Evolutionary conservation across 108 stramenopile species (phyloP), one percentile per base, ranked within the genome.

Genomic region (Fistulifera solaris): DNA sequence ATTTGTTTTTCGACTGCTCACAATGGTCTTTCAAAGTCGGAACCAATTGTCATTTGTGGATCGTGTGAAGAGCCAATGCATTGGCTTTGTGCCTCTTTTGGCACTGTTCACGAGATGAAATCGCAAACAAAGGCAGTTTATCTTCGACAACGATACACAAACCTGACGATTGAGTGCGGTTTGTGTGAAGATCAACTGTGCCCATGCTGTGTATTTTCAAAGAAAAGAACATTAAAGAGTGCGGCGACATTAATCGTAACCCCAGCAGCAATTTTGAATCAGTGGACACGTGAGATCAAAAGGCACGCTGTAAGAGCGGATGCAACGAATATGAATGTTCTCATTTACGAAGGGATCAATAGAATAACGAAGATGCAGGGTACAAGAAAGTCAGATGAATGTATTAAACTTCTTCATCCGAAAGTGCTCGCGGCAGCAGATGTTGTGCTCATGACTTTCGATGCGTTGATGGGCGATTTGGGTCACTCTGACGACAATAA

Each of bases 231-330:
- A 10, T 54, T 65, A 27, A 73, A 77, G 22, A 75, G 73, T 50
- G 50, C 74, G 35, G 82, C 79, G 8, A 87, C 86, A 1, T 44
- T 87, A 19, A 83, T 87, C 39, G 75, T 87, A 10, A 76, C 75
- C 2, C 86, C 86, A 11, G 65, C 76, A 27, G 52, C 81, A 23
- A 83, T 87, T 48, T 44, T 83, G 28, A 26, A 54, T 45, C 86
- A 87, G 60, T 87, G 86, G 86, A 54, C 66, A 49, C 68, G 58
- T 31, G 86, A 87, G 58, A 77, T 87, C 38, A 40, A 53, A 13
- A 52, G 66, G 25, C 86, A 87, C 51, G 66, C 82, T 24, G 0
- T 25, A 27, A 19, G 52, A 17, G 17, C 25, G 40, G 15, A 54
- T 8, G n/a, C 3, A 26, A 24, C 28, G 49, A 27, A 54, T 22